phyloP scores from a whole-genome alignment of 495 filamentous ascomycete species.

The Bacidia rubella region DNA sequence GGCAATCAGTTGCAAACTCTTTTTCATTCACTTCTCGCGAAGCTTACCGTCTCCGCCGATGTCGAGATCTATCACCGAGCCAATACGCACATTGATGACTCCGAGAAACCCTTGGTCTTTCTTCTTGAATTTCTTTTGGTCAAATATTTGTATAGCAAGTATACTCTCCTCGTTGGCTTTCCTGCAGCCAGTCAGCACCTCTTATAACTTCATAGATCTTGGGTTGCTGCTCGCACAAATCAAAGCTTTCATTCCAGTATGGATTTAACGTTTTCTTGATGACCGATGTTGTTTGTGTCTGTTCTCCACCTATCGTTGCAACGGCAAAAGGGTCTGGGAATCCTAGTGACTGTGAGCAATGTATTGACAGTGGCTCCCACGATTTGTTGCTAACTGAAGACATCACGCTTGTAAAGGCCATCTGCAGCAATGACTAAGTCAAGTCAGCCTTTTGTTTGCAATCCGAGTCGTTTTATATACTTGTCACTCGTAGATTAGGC shows the following conservation, averaged over 20 bases:
- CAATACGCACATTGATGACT: slow-evolving; percentile 92
- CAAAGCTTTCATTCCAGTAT: slow-evolving; percentile 98
- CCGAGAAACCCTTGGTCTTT: slow-evolving; percentile 98
- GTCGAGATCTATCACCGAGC: slow-evolving; percentile 79
- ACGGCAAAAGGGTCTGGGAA: slow-evolving; percentile 97
- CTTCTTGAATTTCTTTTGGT: slow-evolving; percentile 99
- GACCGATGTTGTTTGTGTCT: slow-evolving; percentile 88
- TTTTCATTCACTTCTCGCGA: slow-evolving; percentile 4
- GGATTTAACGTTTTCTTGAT: slow-evolving; percentile 96
- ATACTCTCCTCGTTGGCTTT: slow-evolving; percentile 86
- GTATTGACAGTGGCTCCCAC: background rate
- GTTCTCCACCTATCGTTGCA: slow-evolving; percentile 89
- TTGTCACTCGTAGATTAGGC: slow-evolving; percentile 52
- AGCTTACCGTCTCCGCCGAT: slow-evolving; percentile 80
- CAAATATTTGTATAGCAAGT: slow-evolving; percentile 93
- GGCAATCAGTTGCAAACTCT: slow-evolving; percentile 4
- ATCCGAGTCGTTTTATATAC: slow-evolving; percentile 25
- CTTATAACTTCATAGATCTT: background rate
- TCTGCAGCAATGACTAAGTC: slow-evolving; percentile 87
- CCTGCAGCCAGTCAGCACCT: slow-evolving; percentile 31
- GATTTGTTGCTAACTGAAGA: slow-evolving; percentile 63
- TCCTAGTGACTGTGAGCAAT: slow-evolving; percentile 37
- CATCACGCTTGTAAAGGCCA: slow-evolving; percentile 96
- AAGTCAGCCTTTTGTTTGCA: slow-evolving; percentile 5
- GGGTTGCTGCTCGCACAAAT: slow-evolving; percentile 57